Evolutionary conservation across 2,329 filamentous ascomycete genomes (phyloP).

Genomic region (Trichocomaceae sp.): DNA sequence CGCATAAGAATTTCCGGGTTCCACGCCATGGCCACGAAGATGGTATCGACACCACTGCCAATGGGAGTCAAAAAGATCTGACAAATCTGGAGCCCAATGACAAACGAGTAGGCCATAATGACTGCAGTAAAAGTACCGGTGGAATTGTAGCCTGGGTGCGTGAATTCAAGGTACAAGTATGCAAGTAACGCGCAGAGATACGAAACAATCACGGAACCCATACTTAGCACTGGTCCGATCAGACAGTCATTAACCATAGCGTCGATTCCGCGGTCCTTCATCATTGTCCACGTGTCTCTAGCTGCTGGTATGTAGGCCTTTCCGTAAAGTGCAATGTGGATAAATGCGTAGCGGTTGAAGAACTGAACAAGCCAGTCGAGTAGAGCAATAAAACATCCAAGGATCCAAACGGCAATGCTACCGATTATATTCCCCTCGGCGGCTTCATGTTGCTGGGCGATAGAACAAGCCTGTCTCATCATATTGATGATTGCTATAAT

Average conservation of each 20-base stretch:
- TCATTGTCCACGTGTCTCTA: slow-evolving; percentile 86
- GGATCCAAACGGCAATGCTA: slow-evolving; percentile 62
- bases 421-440: slow-evolving; percentile 63
- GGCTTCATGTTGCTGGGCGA: slow-evolving; percentile 62
- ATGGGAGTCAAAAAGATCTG: slow-evolving; percentile 86
- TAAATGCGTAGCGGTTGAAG: slow-evolving; percentile 87
- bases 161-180: slow-evolving; percentile 81
- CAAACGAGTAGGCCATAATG: slow-evolving; percentile 75
- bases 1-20: slow-evolving; percentile 63
- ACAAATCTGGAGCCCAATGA: slow-evolving; percentile 84
- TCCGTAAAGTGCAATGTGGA: slow-evolving; percentile 86
- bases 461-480: slow-evolving; percentile 70
- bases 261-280: slow-evolving; percentile 85
- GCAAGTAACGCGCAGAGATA: slow-evolving; percentile 75
- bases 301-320: slow-evolving; percentile 80
- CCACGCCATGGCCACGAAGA: slow-evolving; percentile 73
- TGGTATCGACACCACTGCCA: slow-evolving; percentile 80
- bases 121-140: slow-evolving; percentile 64
- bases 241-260: slow-evolving; percentile 85
- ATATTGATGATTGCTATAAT: slow-evolving; percentile 83
- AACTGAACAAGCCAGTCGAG: slow-evolving; percentile 83
- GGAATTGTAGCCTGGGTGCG: slow-evolving; percentile 69
- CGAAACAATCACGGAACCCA: slow-evolving; percentile 75
- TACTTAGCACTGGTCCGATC: slow-evolving; percentile 63
- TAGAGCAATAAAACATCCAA: slow-evolving; percentile 69